phyloP scores from a whole-genome alignment of 2,329 filamentous ascomycete genomes.

The Lachnellula subtilissima region DNA sequence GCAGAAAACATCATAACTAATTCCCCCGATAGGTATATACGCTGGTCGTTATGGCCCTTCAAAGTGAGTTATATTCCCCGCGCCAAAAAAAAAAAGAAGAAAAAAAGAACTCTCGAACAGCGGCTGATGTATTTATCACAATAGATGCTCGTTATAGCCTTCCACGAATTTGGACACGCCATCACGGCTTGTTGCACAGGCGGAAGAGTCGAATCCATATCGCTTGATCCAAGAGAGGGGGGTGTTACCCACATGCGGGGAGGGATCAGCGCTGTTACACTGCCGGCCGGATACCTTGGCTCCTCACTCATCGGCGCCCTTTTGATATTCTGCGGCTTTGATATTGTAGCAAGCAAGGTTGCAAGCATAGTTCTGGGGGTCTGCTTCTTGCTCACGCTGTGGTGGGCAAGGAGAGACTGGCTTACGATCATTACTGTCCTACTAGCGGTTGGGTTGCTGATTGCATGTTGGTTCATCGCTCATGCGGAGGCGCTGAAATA shows the following conservation, averaged over 20 bases:
- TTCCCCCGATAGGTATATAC: constrained; percentile 46
- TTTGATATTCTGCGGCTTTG: constrained; percentile 74
- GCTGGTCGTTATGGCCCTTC: constrained; percentile 73
- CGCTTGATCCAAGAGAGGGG: constrained; percentile 69
- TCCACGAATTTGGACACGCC: constrained; percentile 76
- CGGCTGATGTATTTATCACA: constrained; percentile 1
- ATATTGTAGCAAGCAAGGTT: constrained; percentile 77
- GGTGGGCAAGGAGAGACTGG: constrained; percentile 79
- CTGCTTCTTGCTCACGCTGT: constrained; percentile 73
- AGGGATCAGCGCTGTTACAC: constrained; percentile 63
- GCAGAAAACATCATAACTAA: too few relatives aligned
- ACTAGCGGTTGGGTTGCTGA: constrained; percentile 62
- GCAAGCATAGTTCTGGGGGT: constrained; percentile 68
- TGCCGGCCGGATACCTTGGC: constrained; percentile 74
- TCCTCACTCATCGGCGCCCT: constrained; percentile 72
- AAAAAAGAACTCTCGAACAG: background rate
- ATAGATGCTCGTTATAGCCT: constrained; percentile 77
- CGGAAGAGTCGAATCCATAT: constrained; percentile 69
- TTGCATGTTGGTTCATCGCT: constrained; percentile 75
- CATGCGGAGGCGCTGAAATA: constrained; percentile 71
- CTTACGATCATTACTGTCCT: constrained; percentile 68
- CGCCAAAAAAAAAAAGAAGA: too few relatives aligned
- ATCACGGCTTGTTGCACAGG: constrained; percentile 68
- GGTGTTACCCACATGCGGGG: constrained; percentile 75
- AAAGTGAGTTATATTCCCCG: constrained; percentile 48